Evolutionary conservation across 768 basidiomycete genomes (phyloP).

Genomic region (Goffeauzyma gilvescens): DNA sequence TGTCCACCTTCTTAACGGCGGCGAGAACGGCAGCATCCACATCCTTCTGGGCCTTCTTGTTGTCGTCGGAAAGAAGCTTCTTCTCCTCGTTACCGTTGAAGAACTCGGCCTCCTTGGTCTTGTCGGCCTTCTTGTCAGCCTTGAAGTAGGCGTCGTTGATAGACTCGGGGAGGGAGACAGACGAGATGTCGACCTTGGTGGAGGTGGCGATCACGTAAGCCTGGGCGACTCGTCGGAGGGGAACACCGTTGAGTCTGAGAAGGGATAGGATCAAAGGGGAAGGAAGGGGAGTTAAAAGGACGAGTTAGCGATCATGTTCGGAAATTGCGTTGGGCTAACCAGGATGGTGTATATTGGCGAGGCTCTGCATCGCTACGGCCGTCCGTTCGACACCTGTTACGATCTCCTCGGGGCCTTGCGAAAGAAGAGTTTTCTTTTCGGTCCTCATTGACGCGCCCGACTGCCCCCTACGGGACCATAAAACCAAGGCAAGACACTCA

Average conservation of each 20-base stretch:
- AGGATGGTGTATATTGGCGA: too few relatives aligned
- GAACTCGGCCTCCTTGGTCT: constrained; percentile 91
- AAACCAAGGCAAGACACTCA: constrained; percentile 10
- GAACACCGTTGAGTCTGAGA: constrained; percentile 68
- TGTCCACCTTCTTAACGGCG: constrained; percentile 74
- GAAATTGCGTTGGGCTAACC: too few relatives aligned
- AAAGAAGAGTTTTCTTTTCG: too few relatives aligned
- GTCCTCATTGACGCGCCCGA: too few relatives aligned
- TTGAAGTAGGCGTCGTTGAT: constrained; percentile 86
- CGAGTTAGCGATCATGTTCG: too few relatives aligned
- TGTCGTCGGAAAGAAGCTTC: constrained; percentile 65
- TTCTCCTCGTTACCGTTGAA: constrained; percentile 83
- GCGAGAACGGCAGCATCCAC: constrained; percentile 44
- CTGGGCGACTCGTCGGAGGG: constrained; percentile 91
- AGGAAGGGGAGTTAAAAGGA: too few relatives aligned
- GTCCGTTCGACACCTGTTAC: too few relatives aligned
- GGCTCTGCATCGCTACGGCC: too few relatives aligned
- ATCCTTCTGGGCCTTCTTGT: constrained; percentile 76
- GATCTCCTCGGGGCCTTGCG: too few relatives aligned
- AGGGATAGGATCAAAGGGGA: neutral
- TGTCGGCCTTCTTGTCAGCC: constrained; percentile 52
- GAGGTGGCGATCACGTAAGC: constrained; percentile 97
- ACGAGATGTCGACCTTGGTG: constrained; percentile 66
- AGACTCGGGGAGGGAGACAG: constrained; percentile 50
- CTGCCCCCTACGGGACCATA: too few relatives aligned